Evolutionary conservation across 352 stramenopile species (phyloP).

Genomic region (Phytopythium cucurbitacearum): DNA sequence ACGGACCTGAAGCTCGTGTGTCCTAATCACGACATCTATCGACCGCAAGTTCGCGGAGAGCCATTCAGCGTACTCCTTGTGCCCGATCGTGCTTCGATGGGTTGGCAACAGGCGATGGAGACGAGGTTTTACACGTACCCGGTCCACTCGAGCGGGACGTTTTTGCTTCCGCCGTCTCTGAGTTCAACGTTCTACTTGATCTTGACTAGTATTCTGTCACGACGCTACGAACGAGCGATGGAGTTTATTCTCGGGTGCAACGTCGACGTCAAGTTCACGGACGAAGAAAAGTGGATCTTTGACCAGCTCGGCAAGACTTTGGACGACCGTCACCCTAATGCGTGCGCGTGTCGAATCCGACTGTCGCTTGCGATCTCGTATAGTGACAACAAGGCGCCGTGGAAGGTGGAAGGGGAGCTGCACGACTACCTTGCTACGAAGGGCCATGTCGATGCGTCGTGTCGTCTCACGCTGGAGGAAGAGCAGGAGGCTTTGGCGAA

Average conservation of each 20-base stretch:
- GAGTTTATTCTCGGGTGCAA: constrained; percentile 96
- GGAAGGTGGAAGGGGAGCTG: constrained; percentile 71
- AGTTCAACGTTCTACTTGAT: constrained; percentile 98
- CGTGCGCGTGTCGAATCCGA: constrained; percentile 92
- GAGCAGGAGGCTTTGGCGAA: constrained; percentile 89
- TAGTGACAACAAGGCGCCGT: constrained; percentile 89
- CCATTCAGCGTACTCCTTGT: constrained; percentile 81
- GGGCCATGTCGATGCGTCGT: constrained; percentile 90
- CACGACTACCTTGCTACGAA: constrained; percentile 89
- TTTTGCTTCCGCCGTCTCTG: constrained; percentile 94
- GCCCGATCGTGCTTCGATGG: constrained; percentile 67
- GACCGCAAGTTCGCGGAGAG: constrained; percentile 62
- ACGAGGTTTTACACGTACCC: constrained; percentile 97
- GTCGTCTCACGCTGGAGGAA: constrained; percentile 92
- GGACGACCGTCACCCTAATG: constrained; percentile 94
- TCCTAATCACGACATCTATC: constrained; percentile 83
- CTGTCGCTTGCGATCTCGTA: constrained; percentile 87
- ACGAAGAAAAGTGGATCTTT: constrained; percentile 97
- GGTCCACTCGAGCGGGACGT: constrained; percentile 94
- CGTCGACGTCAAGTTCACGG: constrained; percentile 93
- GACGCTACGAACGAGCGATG: constrained; percentile 94
- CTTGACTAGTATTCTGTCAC: constrained; percentile 94
- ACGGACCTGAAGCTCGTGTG: constrained; percentile 75
- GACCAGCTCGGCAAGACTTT: constrained; percentile 93
- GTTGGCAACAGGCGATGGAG: constrained; percentile 88